Base-by-base conservation (phyloP, 1,139 yeast species). In the Geotrichum reessii region DNA sequence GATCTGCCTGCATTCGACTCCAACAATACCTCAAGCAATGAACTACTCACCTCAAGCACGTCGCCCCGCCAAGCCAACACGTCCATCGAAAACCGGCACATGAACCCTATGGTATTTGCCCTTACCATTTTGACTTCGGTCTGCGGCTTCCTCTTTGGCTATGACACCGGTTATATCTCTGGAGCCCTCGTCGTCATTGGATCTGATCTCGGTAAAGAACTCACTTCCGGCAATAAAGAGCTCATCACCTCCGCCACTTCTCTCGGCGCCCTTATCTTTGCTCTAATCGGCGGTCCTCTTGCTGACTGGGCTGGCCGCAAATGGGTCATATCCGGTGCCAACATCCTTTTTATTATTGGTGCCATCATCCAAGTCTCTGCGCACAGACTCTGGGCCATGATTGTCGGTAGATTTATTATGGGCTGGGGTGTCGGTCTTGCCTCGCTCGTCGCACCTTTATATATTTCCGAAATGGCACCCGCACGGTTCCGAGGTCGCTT, bases 391-490 rank as follows among this genome's bases (percentile, higher is more conserved):
- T 90, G 97, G 96, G 84, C 87, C 50, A 92, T 93, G 97, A 85
- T 89, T 65, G 84, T 76, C 9, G 99, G 98, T 47, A 81, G 98
- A 71, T 86, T 92, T 66, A 77, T 92, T 55, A 87, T 92, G 85
- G 99, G 99, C 24, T 87, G 88, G 75, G 99, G 96, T 65, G 97
- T 92, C 27, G 99, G 99, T 63, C 81, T 89, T 61, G 98, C 97
- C 0, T 89, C 97, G 2, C 78, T 92, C 58, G 85, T 90, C 58
- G 89, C 97, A 19, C 98, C 98, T 1, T 77, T 92, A 61, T 91
- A 89, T 80, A 87, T 92, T 65, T 81, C 92, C 59, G 99, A 92
- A 73, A 81, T 92, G 69, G 95, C 97, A 0, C 98, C 99, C 22
- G 83, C 96, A 19, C 82, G 85, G 71, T 90, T 87, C 71, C 81